These are phyloP conservation scores for Graphiopsis chlorocephala DNA, from an alignment of 2,329 filamentous ascomycete species.

Conservation along the genomic window DNA sequence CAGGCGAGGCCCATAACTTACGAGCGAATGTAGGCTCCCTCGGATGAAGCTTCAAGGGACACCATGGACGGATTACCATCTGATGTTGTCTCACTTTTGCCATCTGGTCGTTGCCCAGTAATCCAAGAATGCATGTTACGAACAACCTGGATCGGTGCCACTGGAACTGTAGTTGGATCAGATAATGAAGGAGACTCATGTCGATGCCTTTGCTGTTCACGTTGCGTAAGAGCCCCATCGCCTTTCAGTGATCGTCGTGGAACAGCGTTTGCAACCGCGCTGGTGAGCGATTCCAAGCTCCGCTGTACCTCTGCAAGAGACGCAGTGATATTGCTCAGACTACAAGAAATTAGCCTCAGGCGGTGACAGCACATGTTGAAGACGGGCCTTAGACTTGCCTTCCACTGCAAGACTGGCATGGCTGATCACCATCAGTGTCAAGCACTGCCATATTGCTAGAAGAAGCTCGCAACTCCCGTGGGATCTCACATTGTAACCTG, in stretches of 20 bases:
- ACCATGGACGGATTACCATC: background rate
- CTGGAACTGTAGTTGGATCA: background rate
- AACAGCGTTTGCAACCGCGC: background rate
- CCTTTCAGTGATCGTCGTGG: background rate
- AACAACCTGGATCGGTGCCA: background rate
- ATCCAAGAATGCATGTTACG: constrained; percentile 1
- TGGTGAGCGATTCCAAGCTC: background rate
- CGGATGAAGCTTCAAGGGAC: background rate
- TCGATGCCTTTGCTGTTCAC: background rate
- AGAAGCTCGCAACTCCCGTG: background rate
- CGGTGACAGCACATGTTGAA: no score
- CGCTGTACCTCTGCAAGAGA: background rate
- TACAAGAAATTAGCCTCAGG: background rate
- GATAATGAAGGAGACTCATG: background rate
- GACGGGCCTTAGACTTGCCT: background rate
- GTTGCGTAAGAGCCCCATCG: background rate
- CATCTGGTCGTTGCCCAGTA: background rate
- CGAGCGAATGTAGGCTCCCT: background rate
- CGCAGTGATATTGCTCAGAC: background rate
- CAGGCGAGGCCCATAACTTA: background rate
- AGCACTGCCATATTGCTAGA: background rate
- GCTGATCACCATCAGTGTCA: no score
- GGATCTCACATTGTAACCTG: background rate
- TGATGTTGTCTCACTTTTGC: background rate
- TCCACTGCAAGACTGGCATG: background rate